Evolutionary conservation across 306 rosid genomes (phyloP).

Genomic region (Sicyos baderoa): DNA sequence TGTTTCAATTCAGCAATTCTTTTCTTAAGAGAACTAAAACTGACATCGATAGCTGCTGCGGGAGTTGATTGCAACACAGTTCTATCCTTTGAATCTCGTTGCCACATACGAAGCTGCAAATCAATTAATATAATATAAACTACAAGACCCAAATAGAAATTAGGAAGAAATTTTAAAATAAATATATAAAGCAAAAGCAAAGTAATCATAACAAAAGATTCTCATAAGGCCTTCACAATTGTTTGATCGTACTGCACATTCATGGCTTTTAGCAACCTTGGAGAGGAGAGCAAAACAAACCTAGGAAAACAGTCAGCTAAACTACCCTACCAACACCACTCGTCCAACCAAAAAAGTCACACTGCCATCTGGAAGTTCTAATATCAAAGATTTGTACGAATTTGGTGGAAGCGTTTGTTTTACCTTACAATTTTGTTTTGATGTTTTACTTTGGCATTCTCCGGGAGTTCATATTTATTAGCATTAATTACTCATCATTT

Average conservation of each 20-base stretch:
- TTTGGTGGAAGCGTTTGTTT: not conserved
- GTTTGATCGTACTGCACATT: not conserved
- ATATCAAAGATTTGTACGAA: not conserved
- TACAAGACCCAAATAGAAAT: conserved; percentile 21
- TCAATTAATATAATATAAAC: conserved; percentile 18
- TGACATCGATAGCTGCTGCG: conserved; percentile 89
- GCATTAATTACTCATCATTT: not conserved
- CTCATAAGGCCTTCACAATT: not conserved
- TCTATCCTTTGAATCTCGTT: conserved; percentile 79
- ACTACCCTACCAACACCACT: not conserved
- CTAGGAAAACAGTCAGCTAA: not conserved
- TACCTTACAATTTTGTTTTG: no score
- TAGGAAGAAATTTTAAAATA: not conserved
- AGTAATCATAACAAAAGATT: not conserved
- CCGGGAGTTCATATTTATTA: not conserved
- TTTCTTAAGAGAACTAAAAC: conserved; percentile 22
- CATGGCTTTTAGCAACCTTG: not conserved
- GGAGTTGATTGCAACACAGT: conserved; percentile 78
- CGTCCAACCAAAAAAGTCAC: not conserved
- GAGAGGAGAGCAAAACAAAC: not conserved
- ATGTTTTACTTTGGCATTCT: not conserved
- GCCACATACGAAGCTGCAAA: conserved; percentile 82
- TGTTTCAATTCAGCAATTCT: not conserved
- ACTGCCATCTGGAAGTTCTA: not conserved
- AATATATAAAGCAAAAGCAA: not conserved